These are phyloP conservation scores for Tirmania nivea DNA, from an alignment of 495 filamentous ascomycete genomes.

Conservation along the genomic window DNA sequence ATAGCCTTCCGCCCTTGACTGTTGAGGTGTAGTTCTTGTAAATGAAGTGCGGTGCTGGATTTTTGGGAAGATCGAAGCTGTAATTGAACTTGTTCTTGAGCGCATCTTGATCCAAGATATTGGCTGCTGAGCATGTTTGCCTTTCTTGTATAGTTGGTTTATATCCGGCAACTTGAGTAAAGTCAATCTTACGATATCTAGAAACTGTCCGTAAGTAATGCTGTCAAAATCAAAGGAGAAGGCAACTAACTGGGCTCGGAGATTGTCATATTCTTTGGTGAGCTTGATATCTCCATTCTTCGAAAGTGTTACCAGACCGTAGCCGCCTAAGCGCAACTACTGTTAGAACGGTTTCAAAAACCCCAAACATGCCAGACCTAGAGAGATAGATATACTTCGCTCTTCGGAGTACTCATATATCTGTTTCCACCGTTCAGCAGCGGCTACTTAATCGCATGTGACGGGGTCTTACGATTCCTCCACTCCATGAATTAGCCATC, in stretches of 20 bases:
- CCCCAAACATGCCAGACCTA: background rate
- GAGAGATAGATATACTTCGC: background rate
- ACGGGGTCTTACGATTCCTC: constrained; percentile 58
- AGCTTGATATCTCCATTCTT: constrained; percentile 39
- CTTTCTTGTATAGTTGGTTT: constrained; percentile 37
- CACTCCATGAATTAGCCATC: constrained; percentile 61
- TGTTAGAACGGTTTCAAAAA: too few species aligned
- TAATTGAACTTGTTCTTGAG: constrained; percentile 37
- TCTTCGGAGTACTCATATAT: background rate
- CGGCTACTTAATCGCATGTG: constrained; percentile 51
- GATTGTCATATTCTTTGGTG: constrained; percentile 46
- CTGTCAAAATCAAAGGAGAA: too few species aligned
- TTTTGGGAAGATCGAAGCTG: constrained; percentile 50
- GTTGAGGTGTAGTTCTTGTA: constrained; percentile 22
- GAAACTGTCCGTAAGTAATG: too few species aligned
- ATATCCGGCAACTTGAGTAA: constrained; percentile 34
- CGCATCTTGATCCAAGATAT: constrained; percentile 18
- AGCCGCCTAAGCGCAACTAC: constrained; percentile 17
- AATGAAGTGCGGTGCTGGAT: constrained; percentile 24
- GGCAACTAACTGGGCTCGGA: constrained; percentile 39
- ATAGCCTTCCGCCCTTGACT: background rate
- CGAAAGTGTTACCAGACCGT: constrained; percentile 51
- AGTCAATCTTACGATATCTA: constrained; percentile 38
- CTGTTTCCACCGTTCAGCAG: constrained; percentile 17
- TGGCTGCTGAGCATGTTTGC: constrained; percentile 28